Base-by-base conservation (phyloP, 805 yeast species). In the Brettanomyces nanus region DNA sequence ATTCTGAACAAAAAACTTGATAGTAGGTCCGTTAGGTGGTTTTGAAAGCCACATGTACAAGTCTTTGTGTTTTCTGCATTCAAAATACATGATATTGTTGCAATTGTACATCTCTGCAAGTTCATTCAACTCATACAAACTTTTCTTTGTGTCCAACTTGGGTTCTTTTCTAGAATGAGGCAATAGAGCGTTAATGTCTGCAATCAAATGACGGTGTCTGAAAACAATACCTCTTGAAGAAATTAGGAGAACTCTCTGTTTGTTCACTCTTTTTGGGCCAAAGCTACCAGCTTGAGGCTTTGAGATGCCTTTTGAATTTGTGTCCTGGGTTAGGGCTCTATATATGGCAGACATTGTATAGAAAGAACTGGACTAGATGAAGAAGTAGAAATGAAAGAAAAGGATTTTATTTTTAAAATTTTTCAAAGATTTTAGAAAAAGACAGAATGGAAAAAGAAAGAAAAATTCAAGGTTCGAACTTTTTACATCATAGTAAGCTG, bases 151-250 rank as follows among this genome's bases (percentile, higher is more conserved):
- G 62, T 92, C 98, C 53, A 90, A 72, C 59, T 92, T 92, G 44
- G 97, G 95, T 64, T 92, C 98, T 57, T 89, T 90, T 60, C 96
- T 79, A 30, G 95, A 81, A 58, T 92, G 98, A 40, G 98, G 98
- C 58, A 92, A 65, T 58, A 92, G 67, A 18, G 76, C 63, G 47
- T 77, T 66, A 45, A 92, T 65, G 63, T 92, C 97, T 48, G 75
- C 73, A 45, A 92, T 85, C 53, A 92, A 66, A 63, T 92, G 97
- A 56, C 98, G 87, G 58, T 92, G 97, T 66, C 98, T 81, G 58
- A 68, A 86, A 21, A 95, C 87, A 40, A 90, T 84, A 48, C 98
- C 98, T 60, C 98, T 77, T 29, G 97, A 87, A 4, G 97, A 83
- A 52, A 90, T 83, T 42, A 92, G 71, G 43, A 92, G 68, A 28